phyloP scores from a whole-genome alignment of 176 grass and related monocot genomes.

The Elymus sibiricus region DNA sequence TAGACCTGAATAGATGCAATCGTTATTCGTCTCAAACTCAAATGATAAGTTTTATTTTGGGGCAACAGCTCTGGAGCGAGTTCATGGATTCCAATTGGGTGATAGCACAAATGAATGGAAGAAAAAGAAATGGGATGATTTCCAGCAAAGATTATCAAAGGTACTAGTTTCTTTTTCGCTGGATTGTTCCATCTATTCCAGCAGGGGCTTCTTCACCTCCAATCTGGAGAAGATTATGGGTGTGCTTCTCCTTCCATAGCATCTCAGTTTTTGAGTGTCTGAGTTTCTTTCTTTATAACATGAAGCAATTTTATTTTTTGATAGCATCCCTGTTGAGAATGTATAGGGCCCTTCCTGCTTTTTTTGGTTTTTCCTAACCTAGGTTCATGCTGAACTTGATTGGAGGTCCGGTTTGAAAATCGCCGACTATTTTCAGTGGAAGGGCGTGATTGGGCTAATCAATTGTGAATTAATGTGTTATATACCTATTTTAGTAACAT shows the following conservation, averaged over 20 bases:
- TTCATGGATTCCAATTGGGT: slow-evolving; percentile 86
- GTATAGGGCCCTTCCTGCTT: no score
- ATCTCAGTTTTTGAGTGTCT: no score
- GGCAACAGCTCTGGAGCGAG: slow-evolving; percentile 68
- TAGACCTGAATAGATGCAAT: not conserved
- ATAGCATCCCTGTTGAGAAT: no score
- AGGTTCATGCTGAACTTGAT: no score
- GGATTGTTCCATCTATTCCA: not conserved
- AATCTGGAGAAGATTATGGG: not conserved
- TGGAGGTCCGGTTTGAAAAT: no score
- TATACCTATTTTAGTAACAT: not conserved
- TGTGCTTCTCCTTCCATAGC: no score
- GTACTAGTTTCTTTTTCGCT: slow-evolving; percentile 26
- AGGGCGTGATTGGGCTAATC: not conserved
- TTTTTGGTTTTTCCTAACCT: no score
- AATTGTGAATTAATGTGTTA: not conserved
- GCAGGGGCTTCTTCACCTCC: not conserved
- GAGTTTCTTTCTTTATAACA: no score
- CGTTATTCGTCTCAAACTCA: not conserved
- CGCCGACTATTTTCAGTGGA: not conserved
- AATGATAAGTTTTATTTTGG: not conserved
- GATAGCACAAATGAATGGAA: slow-evolving; percentile 84
- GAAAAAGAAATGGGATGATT: slow-evolving; percentile 88
- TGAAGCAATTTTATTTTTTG: no score
- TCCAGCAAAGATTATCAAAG: slow-evolving; percentile 61